Evolutionary conservation across 2,329 filamentous ascomycete species (phyloP), one percentile per base, ranked within the genome.

Genomic region (Cladobotryum protrusum): DNA sequence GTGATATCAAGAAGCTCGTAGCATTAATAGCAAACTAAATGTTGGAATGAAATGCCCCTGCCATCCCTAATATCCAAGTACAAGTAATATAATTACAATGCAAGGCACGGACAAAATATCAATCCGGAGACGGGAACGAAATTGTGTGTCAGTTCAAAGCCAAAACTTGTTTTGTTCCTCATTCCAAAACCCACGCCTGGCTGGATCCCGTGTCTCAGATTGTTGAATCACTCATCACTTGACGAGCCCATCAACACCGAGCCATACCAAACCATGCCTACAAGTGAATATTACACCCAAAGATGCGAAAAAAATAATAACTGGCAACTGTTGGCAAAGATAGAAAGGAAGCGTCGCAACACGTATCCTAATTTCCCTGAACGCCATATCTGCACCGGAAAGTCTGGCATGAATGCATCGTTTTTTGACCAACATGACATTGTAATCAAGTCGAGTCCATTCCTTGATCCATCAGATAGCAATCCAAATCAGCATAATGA

Each of bases 401-500:
- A 19, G 40, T 20, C 44, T 35, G 9, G 4, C 17, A 37, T 36
- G 17, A 20, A 32, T 32, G 34, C 4, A 42, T 42, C 33, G 13
- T 29, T 40, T 19, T 40, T 40, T 19, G 37, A 40, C 37, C 37
- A 40, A 40, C 37, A 40, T 40, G 37, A 19, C 37, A 40, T 40
- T 9, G 37, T 40, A 40, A 40, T 40, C 40, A 47, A 34, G 5
- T 20, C 44, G n/a, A 40, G 37, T 40, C 37, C 37, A 19, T 40
- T 9, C 37, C 7, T 9, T 8, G 24, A 29, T 29, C 24, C 24
- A 29, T 66, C 72, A 86, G 59, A 87, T 76, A 44, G 79, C 83
- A 58, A 93, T 82, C 88, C 88, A 93, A 66, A 91, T 87, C 59
- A 87, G 74, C 72, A 82, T 85, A 61, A 87, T 76, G 49, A 87